Evolutionary conservation across 2,329 filamentous ascomycete genomes (phyloP).

Genomic region (Lecanosticta acicola): DNA sequence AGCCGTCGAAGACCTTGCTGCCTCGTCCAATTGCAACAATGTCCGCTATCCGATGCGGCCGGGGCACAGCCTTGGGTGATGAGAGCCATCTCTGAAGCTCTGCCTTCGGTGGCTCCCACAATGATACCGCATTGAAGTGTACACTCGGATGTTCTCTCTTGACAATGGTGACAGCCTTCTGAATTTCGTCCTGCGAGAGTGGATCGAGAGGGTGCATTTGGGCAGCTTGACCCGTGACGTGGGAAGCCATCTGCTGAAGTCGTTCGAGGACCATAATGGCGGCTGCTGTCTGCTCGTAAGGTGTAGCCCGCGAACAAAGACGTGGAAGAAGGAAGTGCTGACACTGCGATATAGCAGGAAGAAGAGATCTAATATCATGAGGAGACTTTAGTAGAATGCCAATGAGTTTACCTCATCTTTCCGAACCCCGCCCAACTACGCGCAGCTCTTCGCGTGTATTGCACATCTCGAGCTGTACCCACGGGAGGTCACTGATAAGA

Average conservation of each 20-base stretch:
- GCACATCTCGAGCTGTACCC: constrained; percentile 1
- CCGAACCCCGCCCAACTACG: not conserved
- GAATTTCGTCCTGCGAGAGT: constrained; percentile 66
- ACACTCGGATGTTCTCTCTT: constrained; percentile 64
- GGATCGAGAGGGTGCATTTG: constrained; percentile 72
- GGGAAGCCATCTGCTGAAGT: constrained; percentile 47
- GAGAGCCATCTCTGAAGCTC: constrained; percentile 77
- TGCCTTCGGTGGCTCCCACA: constrained; percentile 79
- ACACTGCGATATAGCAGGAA: not conserved
- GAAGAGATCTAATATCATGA: not conserved
- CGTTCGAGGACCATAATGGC: constrained; percentile 30
- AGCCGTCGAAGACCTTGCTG: constrained; percentile 75
- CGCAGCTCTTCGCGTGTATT: not conserved
- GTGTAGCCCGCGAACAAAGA: not conserved
- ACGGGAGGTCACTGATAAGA: not conserved
- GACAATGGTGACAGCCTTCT: constrained; percentile 61
- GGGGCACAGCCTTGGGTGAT: constrained; percentile 53
- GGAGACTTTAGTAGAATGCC: too few relatives aligned
- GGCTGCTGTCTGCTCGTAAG: not conserved
- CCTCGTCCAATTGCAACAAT: constrained; percentile 74
- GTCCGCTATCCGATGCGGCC: constrained; percentile 70
- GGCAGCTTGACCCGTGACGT: constrained; percentile 51
- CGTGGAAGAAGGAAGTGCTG: not conserved
- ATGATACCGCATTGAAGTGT: constrained; percentile 79
- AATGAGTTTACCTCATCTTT: not conserved